Evolutionary conservation across 169 alveolate genomes (phyloP), one percentile per base, ranked within the genome.

Genomic region (Toxoplasma gondii): DNA sequence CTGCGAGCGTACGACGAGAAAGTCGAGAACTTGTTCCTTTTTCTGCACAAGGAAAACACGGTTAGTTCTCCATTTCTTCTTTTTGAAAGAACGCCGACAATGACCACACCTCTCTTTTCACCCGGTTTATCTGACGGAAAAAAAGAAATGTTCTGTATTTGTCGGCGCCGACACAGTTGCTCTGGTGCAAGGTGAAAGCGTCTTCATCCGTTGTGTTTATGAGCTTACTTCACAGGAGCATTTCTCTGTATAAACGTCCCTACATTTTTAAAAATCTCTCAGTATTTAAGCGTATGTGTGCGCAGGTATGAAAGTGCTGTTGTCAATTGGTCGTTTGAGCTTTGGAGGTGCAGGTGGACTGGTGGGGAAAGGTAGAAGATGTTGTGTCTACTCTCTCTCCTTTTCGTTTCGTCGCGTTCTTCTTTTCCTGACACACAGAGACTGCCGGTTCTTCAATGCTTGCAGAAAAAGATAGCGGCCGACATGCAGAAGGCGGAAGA

Each of bases 11-110:
- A 74, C 84, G 84, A 74, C 19, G 84, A 31, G 43, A 74, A 31
- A 74, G 84, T 74, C 43, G 84, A 74, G n/a, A 74, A 74, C n/a
- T 44, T 74, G 38, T 74, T 74, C 43, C 84, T 74, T n/a, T 74
- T 34, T n/a, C n/a, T 74, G 49, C 84, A 74, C 43, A 74, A 74
- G n/a, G 84, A 74, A 36, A 74, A 74, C 43, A 74, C 84, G 49
- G 84, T 74, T 7, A 27, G 84, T 74, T 1, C 81, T 29, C 19
- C 38, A 10, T 29, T 4, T 69, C 31, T 2, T 69, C 38, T 69
- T 5, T 69, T 5, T 9, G 36, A 24, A 9, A 29, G 19, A 29
- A 69, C 70, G 24, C 70, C n/a, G n/a, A 69, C 38, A 69, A 9
- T 9, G 12, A 5, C 19, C 34, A 49, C 58, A 49, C 58, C 88